phyloP scores from a whole-genome alignment of 768 basidiomycete species.

The Saitozyma sp. region DNA sequence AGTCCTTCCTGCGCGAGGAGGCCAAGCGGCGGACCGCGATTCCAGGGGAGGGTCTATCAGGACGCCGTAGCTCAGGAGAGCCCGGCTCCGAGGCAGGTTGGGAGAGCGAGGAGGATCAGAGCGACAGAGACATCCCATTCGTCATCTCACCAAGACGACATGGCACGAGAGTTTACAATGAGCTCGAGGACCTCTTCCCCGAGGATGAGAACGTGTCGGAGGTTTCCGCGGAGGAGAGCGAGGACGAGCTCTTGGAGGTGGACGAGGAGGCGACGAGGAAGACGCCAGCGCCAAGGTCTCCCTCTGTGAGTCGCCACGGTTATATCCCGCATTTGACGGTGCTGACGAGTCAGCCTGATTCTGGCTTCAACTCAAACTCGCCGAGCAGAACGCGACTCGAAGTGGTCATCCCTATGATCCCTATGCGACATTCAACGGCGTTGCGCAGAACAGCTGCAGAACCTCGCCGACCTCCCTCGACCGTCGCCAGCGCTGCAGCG shows the following conservation, averaged over 20 bases:
- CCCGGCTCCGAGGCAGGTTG: not conserved
- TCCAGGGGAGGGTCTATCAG: conserved; percentile 3
- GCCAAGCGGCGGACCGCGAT: conserved; percentile 4
- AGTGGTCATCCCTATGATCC: too few species aligned
- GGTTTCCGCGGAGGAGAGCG: conserved; percentile 10
- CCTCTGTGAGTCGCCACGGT: not conserved
- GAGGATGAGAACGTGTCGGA: conserved; percentile 1
- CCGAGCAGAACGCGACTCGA: too few species aligned
- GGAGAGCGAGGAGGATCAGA: conserved; percentile 1
- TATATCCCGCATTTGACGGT: not conserved
- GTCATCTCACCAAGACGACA: too few species aligned
- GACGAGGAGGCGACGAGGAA: conserved; percentile 7
- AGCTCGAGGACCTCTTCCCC: conserved; percentile 6
- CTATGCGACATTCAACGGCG: too few species aligned
- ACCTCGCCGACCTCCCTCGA: conserved; percentile 3
- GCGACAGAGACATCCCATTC: not conserved
- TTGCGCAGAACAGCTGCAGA: not conserved
- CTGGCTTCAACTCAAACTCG: too few species aligned
- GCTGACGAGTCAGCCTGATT: too few species aligned
- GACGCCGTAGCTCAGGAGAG: conserved; percentile 6
- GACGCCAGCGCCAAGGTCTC: conserved; percentile 1
- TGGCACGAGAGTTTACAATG: not conserved
- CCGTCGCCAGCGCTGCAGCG: not conserved
- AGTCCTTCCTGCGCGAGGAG: conserved; percentile 30
- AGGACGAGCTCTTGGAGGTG: conserved; percentile 6